Evolutionary conservation across 2,329 filamentous ascomycete species (phyloP).

Genomic region (Colletotrichum sp.): DNA sequence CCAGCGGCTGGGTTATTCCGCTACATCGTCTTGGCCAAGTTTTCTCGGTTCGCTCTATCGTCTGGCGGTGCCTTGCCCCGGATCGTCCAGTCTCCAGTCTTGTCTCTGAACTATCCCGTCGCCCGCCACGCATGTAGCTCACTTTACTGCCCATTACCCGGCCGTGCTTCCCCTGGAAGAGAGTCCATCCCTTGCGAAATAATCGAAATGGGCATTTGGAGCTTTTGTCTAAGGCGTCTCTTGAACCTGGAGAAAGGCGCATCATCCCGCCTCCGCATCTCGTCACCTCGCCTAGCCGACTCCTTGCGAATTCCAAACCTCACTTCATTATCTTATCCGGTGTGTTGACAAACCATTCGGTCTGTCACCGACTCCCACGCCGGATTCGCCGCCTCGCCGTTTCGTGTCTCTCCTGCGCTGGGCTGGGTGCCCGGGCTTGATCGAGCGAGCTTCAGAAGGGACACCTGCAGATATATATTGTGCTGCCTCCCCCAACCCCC

Average conservation of each 20-base stretch:
- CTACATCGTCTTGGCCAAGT: neutral
- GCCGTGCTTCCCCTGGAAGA: neutral
- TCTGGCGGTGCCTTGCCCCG: neutral
- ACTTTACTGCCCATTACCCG: neutral
- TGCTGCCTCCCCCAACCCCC: neutral
- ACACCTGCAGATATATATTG: neutral
- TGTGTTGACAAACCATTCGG: neutral
- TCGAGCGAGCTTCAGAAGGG: neutral
- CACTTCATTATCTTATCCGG: neutral
- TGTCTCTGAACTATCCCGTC: neutral
- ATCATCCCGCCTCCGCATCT: constrained; percentile 1
- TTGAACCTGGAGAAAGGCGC: neutral
- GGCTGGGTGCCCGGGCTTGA: neutral
- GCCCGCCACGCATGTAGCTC: neutral
- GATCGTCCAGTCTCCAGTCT: neutral
- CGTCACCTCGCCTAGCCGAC: neutral
- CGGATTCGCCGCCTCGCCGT: constrained; percentile 14
- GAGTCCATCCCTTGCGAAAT: neutral
- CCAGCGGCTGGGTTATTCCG: neutral
- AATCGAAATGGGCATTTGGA: neutral
- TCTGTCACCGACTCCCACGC: neutral
- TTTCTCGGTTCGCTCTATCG: neutral
- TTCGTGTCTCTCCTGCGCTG: neutral
- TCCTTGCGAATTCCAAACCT: neutral
- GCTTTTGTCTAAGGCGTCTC: neutral